Evolutionary conservation across 2,329 filamentous ascomycete species (phyloP), one percentile per base, ranked within the genome.

Genomic region (Hypoxylon sp.): DNA sequence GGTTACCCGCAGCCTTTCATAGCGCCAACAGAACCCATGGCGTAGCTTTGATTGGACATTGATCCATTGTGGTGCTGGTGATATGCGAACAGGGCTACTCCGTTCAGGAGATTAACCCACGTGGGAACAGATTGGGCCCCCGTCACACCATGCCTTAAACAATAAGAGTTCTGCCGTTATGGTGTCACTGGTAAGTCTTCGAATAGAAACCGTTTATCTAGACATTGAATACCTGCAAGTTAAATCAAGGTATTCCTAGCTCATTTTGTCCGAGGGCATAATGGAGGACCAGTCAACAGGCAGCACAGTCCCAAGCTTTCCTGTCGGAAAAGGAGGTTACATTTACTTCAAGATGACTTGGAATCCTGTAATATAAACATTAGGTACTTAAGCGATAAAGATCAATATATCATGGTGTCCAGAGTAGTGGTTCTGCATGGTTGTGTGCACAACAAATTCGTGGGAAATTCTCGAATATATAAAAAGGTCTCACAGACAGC

Each of bases 401-500:
- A 13, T 11, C 21, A 44, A n/a, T 35, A 27, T 10, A 29, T 47
- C 42, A 21, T 42, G 19, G 35, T n/a, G 1, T 27, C 27, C n/a
- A 29, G 3, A 42, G 21, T 58, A 8, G 39, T 51, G 32, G 17
- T 53, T 47, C 32, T 21, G 27, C 17, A 29, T 29, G 27, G 24
- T 51, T 4, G 4, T 50, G 46, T 32, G 11, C 15, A 24, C 53
- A 58, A 46, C 44, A 31, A 48, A 53, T 60, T 54, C 57, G 55
- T 48, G 52, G 29, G 32, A 48, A 56, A 21, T 37, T 44, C 21
- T 46, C 27, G 35, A 62, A 46, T 59, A 19, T 51, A 55, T 37
- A 67, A 21, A 53, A 24, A 46, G 37, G 68, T 72, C 62, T 54
- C 65, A 75, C 69, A 71, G 61, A 72, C 67, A 72, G 17, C 47